Evolutionary conservation across 148 eudicot genomes (phyloP).

Genomic region (Vaccinium macrocarpon): DNA sequence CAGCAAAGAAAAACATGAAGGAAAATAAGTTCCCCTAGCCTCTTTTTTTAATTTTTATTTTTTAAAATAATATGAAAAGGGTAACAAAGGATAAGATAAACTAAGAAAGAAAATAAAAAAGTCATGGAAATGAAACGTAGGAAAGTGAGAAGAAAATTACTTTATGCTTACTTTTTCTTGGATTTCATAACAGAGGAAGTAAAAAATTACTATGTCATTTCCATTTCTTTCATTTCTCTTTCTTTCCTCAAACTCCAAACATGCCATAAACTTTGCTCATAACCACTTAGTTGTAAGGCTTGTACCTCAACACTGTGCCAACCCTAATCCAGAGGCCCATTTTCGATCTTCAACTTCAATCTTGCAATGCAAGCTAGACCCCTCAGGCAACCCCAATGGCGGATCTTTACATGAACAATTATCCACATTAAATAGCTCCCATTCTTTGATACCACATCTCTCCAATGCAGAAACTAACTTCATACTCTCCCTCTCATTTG

Average conservation of each 20-base stretch:
- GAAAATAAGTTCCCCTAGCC: not conserved
- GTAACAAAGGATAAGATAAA: not conserved
- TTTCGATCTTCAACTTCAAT: conserved; percentile 31
- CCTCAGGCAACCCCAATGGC: conserved; percentile 77
- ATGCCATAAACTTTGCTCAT: not conserved
- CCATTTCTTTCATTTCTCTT: not conserved
- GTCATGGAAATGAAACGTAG: not conserved
- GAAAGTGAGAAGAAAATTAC: not conserved
- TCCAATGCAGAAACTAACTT: conserved; percentile 59
- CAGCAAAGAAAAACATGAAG: not conserved
- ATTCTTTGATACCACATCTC: conserved; percentile 71
- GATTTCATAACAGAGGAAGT: not conserved
- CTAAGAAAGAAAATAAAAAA: not conserved
- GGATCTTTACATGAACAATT: conserved; percentile 75
- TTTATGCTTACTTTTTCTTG: not conserved
- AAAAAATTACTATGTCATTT: not conserved
- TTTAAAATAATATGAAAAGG: not conserved
- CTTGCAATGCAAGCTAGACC: conserved; percentile 67
- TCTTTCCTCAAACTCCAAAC: not conserved
- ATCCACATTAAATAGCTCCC: conserved; percentile 85
- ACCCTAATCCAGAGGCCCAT: conserved; percentile 19
- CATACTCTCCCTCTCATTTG: conserved; percentile 34
- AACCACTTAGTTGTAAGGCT: not conserved
- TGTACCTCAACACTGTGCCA: not conserved
- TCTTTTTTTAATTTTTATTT: too few relatives aligned